These are phyloP conservation scores for Ogataea siamensis DNA, from an alignment of 805 yeast genomes.

Conservation along the genomic window DNA sequence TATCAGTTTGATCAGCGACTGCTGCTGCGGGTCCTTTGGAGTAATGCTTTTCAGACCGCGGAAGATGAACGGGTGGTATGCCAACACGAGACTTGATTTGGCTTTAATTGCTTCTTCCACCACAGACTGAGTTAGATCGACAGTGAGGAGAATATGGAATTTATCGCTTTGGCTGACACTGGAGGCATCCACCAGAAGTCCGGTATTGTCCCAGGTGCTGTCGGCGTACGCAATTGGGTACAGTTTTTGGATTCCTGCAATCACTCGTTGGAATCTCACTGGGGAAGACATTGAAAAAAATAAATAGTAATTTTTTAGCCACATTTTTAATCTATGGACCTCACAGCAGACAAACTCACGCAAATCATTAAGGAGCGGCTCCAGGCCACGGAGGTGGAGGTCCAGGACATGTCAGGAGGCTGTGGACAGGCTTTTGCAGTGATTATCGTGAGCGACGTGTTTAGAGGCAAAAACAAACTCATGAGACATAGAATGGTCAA, in stretches of 20 bases:
- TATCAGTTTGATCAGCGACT: slow-evolving; percentile 67
- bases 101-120: slow-evolving; percentile 76
- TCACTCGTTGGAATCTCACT: slow-evolving; percentile 41
- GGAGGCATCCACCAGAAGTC: slow-evolving; percentile 72
- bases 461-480: slow-evolving; percentile 79
- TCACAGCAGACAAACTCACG: slow-evolving; percentile 41
- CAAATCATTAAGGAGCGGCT: slow-evolving; percentile 52
- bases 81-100: slow-evolving; percentile 60
- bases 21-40: slow-evolving; percentile 71
- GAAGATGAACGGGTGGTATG: slow-evolving; percentile 95
- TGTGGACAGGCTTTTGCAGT: slow-evolving; percentile 99
- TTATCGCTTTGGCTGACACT: slow-evolving; percentile 18
- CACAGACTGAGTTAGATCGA: slow-evolving; percentile 81
- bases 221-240: slow-evolving; percentile 86
- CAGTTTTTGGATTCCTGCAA: slow-evolving; percentile 60
- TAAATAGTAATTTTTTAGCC: neutral
- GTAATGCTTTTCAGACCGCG: slow-evolving; percentile 76
- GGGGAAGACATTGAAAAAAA: slow-evolving; percentile 15
- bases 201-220: slow-evolving; percentile 92
- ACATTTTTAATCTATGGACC: slow-evolving; percentile 15
- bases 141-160: slow-evolving; percentile 58
- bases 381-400: slow-evolving; percentile 64
- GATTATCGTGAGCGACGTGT: slow-evolving; percentile 68
- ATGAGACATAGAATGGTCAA: slow-evolving; percentile 88
- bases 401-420: slow-evolving; percentile 83